A percentile compares a stretch with the other conserved stretches of the same genome.
These are phyloP conservation scores for Macrocybe sp. DNA, from an alignment of 1,284 basidiomycete species.

Conservation along the genomic window DNA sequence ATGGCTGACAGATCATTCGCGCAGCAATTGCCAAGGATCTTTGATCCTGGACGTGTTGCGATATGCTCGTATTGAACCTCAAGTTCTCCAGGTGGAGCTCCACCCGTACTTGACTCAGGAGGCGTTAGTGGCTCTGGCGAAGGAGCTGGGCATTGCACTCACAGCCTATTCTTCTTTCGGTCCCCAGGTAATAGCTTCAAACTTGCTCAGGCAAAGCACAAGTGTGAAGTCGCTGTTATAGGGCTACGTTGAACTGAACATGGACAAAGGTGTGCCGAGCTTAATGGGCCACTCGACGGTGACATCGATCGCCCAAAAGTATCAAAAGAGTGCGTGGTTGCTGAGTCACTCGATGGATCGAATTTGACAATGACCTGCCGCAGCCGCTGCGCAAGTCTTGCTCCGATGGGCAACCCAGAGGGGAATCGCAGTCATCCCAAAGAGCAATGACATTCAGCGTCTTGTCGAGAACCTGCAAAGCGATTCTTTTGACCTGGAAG, in stretches of 20 bases:
- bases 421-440: constrained; percentile 76
- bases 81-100: constrained; percentile 73
- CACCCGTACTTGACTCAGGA: constrained; percentile 78
- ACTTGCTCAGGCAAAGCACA: too few relatives aligned
- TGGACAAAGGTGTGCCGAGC: constrained; percentile 41
- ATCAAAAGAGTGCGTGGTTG: constrained; percentile 49
- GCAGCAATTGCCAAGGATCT: constrained; percentile 61
- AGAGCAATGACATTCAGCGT: constrained; percentile 54
- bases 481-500: constrained; percentile 52
- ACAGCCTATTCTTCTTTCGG: constrained; percentile 83
- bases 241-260: constrained; percentile 63
- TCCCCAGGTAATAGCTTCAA: constrained; percentile 25
- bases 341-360: not conserved
- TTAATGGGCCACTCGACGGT: constrained; percentile 52
- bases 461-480: constrained; percentile 58
- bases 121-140: constrained; percentile 53
- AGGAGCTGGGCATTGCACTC: constrained; percentile 58
- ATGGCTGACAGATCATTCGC: not conserved
- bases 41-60: constrained; percentile 62
- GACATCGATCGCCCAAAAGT: constrained; percentile 40
- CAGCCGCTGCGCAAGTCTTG: constrained; percentile 44
- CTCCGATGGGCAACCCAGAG: constrained; percentile 78
- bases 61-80: constrained; percentile 68
- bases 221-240: constrained; percentile 22
- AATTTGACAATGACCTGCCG: constrained; percentile 1